Base-by-base conservation (phyloP, 1,284 basidiomycete species). In the Earliella scabrosa region DNA sequence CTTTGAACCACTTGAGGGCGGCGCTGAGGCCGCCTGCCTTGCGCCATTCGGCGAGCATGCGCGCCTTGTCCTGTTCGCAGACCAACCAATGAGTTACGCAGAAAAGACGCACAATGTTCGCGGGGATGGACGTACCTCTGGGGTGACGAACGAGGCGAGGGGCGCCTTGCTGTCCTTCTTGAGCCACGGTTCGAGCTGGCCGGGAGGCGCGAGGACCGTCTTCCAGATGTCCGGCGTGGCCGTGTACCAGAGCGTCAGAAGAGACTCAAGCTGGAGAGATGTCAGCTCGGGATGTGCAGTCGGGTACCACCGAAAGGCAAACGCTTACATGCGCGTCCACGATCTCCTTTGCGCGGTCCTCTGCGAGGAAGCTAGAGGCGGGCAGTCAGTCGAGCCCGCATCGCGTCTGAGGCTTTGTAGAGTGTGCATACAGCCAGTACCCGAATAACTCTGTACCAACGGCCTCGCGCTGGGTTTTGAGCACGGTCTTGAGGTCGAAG, bases 401-500 rank as follows among this genome's bases (percentile, higher is more conserved):
- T n/a, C n/a, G n/a, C n/a, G n/a, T n/a, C n/a, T n/a, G n/a, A n/a
- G n/a, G n/a, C n/a, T n/a, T n/a, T n/a, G n/a, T n/a, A n/a, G n/a
- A n/a, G n/a, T n/a, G n/a, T 18, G 54, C 60, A n/a, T 52, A 65
- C 50, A 61, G 55, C 69, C 68, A 73, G 52, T 75, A 75, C 2
- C 70, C 73, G 24, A 69, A 70, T 20, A 66, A 51, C 38, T 71
- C 70, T 18, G 67, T 60, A 8, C 70, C 70, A 18, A 64, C 38
- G 77, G 76, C 58, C 70, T 86, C 53, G 73, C 87, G 54, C 81
- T 87, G 61, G 34, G 50, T 24, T 16, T 44, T 49, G 38, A 63
- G 46, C 11, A 53, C 54, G 21, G 31, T 43, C 41, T 59, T 52
- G 10, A 60, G 53, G 44, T 63, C 68, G 20, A 69, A 47, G 50